Base-by-base conservation (phyloP, 73 alveolate species). In the Stentor coeruleus region DNA sequence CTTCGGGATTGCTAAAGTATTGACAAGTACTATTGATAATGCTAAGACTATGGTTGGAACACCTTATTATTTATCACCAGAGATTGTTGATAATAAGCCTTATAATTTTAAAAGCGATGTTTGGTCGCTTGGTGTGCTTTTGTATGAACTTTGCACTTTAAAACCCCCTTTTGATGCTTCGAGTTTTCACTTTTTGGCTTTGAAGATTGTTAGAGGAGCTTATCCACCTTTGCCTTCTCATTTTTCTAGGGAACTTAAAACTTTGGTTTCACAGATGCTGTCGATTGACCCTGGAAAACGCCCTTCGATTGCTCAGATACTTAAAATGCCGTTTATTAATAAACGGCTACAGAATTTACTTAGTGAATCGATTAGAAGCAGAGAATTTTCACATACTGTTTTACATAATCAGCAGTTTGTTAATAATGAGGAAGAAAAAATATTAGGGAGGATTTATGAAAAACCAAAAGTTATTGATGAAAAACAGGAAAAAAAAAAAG, bases 131-230 rank as follows among this genome's bases (percentile, higher is more conserved):
- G 91, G 91, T 0, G 83, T 84, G n/a, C n/a, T n/a, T n/a, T n/a
- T n/a, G n/a, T 90, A 90, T 59, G 96, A 90, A 72, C 85, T 94
- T 93, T 92, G 96, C 84, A 66, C 98, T 38, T 88, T 92, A 14
- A 90, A 90, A 74, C 97, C 96, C 74, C 97, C 99, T 42, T 94
- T 95, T 39, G 95, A 95, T 58, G 94, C 95, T 3, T 93, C 92
- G 3, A 81, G 82, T 15, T 40, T 95, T 57, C 98, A 94, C 11
- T 76, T 87, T 15, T 82, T 95, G 33, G 94, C 96, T 31, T 57
- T 83, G 37, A 87, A 91, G 82, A 95, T 95, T 76, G 74, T 84
- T 6, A 85, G 85, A 66, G 98, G 97, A 38, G 57, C 41, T 38
- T 94, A 81, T 84, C 86, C 86, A 42, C 81, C 96, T 2, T 74